Base-by-base conservation (phyloP, 2,329 filamentous ascomycete species). In the Clonostachys rhizophaga region DNA sequence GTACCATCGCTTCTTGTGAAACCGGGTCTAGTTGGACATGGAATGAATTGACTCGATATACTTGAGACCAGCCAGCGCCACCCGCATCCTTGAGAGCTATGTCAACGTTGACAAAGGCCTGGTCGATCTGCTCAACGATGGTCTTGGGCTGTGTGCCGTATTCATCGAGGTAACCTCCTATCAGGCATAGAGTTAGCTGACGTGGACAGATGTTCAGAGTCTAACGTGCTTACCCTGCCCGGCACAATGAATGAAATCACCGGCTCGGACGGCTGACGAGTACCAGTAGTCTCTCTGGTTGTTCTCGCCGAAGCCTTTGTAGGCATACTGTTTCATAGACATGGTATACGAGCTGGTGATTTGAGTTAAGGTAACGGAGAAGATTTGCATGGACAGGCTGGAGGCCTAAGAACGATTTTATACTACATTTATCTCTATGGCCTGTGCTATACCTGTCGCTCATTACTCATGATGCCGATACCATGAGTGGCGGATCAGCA, bases 41-140 rank as follows among this genome's bases (percentile, higher is more conserved):
- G 49, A 75, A 79, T 2, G 69, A 70, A 16, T 66, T 68, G 18
- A 79, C 64, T 0, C 65, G 62, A 57, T 60, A 78, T 0, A 83
- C 79, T 49, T 83, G 75, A n/a, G 58, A 57, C 75, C 75, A 80
- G 4, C 77, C 78, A 48, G 75, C 71, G 1, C 76, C 77, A 2
- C 81, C 81, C 0, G 78, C 78, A 14, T 72, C 54, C 40, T 67
- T 70, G 5, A 84, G 60, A 30, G 58, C 64, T 6, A 67, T 56
- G 2, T 85, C 77, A 10, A 83, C 74, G 47, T 84, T 85, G 5
- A 56, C 59, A 53, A 84, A 84, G 0, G 79, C 76, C 46, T 71
- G 67, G 44, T 75, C 72, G 42, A 79, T 73, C 45, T 79, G 65
- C 0, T 60, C 65, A 42, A 69, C 66, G 34, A 72, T 58, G 10